Percentiles rank a stretch among this genome's conserved stretches.
Evolutionary conservation across 192 early-diverging fungal species (phyloP).

Genomic region (Chytriomyces hyalinus): DNA sequence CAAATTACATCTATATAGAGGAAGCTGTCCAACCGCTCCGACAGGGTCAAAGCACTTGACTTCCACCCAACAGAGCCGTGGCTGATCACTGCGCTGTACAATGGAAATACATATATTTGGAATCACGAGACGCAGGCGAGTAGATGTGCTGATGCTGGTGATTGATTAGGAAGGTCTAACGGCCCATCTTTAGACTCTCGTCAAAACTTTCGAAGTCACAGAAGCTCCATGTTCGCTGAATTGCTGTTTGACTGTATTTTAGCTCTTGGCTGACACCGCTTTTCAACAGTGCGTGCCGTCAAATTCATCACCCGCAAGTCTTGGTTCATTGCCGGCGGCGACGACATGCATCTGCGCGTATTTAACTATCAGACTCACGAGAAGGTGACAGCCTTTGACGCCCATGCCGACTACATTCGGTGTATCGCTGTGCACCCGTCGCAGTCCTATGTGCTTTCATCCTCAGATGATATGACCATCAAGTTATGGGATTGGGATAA

Average conservation of each 20-base stretch:
- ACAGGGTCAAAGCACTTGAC: conserved; percentile 97
- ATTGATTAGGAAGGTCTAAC: not conserved
- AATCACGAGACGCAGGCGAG: conserved; percentile 95
- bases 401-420: conserved; percentile 96
- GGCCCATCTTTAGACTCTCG: conserved; percentile 66
- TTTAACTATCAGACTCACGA: conserved; percentile 99
- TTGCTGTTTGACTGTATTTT: not conserved
- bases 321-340: conserved; percentile 94
- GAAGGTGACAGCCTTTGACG: conserved; percentile 94
- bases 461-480: conserved; percentile 96
- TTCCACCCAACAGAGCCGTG: conserved; percentile 99
- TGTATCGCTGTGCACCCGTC: conserved; percentile 95
- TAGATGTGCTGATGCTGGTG: not conserved
- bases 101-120: conserved; percentile 95
- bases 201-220: conserved; percentile 97
- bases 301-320: conserved; percentile 98
- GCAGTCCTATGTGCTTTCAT: conserved; percentile 90
- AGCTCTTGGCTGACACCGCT: not conserved
- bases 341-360: conserved; percentile 96
- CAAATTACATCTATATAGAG: conserved; percentile 39
- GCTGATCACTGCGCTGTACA: conserved; percentile 95
- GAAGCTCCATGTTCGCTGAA: conserved; percentile 80
- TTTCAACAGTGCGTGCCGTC: conserved; percentile 86
- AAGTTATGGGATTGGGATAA: conserved; percentile 99
- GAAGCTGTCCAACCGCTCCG: conserved; percentile 71